Base-by-base conservation (phyloP, 2,329 filamentous ascomycete species). In the Dactylonectria macrodidyma region DNA sequence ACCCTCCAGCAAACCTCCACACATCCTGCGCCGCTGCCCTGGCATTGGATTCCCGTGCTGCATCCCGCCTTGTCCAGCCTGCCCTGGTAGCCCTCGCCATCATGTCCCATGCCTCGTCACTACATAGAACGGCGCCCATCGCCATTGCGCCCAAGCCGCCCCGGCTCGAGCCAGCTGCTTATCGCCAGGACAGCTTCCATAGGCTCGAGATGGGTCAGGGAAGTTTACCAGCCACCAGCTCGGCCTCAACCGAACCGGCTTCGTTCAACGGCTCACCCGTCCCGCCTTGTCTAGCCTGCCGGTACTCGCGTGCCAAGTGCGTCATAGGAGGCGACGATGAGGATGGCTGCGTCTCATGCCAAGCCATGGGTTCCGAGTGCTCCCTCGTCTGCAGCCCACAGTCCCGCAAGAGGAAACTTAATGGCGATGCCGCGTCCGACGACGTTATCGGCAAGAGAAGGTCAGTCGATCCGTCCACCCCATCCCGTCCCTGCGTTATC, bases 401-500 rank as follows among this genome's bases (percentile, higher is more conserved):
- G 77, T 91, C 92, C 65, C 89, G 93, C 75, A 96, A 96, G 85
- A 88, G 94, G 78, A 95, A 95, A 84, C 83, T 93, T 70, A 89
- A 91, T 81, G 87, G 89, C 76, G 88, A 91, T 33, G 61, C 59
- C 75, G 83, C 85, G 67, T 83, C 85, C 77, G 88, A 90, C 71
- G 89, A 91, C 70, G 86, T 84, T 71, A 83, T 84, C 72, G 88
- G 87, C 77, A 93, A 93, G 82, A 88, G 91, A 87, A 92, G 91
- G 92, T 93, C 85, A 84, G 89, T 83, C 44, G 47, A 48, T 62
- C 30, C 60, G 47, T 38, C 61, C 66, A 62, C 50, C 58, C 62
- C 60, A 71, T 59, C 58, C 67, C 62, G 61, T 66, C 55, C 65
- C 55, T 34, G 41, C n/a, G 41, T 50, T 55, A 62, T 58, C 47